These are phyloP conservation scores for Syzygium aromaticum DNA, from an alignment of 345 rosid species.

Conservation along the genomic window DNA sequence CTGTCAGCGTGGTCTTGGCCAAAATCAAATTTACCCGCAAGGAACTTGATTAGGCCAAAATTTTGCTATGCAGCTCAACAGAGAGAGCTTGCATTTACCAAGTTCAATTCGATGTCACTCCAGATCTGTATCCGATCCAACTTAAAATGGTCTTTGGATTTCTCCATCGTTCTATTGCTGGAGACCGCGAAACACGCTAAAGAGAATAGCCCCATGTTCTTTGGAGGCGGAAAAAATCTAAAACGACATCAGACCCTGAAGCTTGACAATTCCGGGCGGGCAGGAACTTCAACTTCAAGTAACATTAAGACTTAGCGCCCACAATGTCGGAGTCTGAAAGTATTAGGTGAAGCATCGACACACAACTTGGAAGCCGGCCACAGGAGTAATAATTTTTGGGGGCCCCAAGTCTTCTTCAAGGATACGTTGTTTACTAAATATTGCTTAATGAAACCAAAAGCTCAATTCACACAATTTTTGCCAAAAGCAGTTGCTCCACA, in stretches of 20 bases:
- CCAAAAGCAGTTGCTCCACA: background rate
- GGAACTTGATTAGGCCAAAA: background rate
- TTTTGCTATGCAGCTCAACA: background rate
- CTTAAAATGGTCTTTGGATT: background rate
- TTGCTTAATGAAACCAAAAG: background rate
- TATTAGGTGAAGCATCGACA: background rate
- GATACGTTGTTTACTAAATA: background rate
- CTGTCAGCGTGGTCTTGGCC: background rate
- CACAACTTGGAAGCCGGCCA: background rate
- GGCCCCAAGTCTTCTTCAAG: background rate
- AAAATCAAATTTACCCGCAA: background rate
- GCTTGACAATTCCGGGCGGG: background rate
- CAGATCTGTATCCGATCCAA: background rate
- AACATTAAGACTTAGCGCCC: background rate
- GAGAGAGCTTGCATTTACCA: background rate
- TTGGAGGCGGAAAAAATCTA: background rate
- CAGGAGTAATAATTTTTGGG: background rate
- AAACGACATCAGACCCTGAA: background rate
- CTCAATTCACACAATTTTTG: background rate
- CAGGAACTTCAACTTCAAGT: background rate
- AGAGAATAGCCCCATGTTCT: background rate
- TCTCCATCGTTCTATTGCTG: background rate
- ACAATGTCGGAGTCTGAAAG: background rate
- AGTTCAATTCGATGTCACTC: background rate
- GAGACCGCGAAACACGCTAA: background rate